Evolutionary conservation across 768 basidiomycete genomes (phyloP), one percentile per base, ranked within the genome.

Genomic region (Auriscalpium orientale): DNA sequence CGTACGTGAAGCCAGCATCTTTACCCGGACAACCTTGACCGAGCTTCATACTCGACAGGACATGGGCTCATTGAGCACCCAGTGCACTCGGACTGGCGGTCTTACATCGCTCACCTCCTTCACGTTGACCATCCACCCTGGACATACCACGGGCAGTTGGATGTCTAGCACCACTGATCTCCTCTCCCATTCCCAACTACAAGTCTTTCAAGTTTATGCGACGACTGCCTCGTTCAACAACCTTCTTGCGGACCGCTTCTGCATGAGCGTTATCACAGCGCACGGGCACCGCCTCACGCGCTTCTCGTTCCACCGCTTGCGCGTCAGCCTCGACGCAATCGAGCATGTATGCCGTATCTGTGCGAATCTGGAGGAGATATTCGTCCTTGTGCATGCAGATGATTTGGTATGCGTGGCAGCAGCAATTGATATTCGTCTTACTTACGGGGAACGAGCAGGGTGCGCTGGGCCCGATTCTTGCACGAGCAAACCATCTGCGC

Each of bases 231-330:
- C 72, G 40, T 67, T 72, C 48, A 71, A 77, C 50, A 67, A 70
- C 5, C 67, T 66, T 0, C 69, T 76, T 16, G 71, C 73, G 8
- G 74, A 79, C 22, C 65, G 67, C 5, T 80, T 90, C 53, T 85
- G 83, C 76, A 59, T 59, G 10, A 64, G 68, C 4, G 66, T 91
- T 3, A 72, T 86, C 11, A 43, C 65, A 3, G 64, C 63, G 9
- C 89, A 90, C 54, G 77, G 79, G 0, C 61, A 64, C 15, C 74
- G 76, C 15, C 73, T 92, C 6, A 71, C 65, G 28, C 72, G 76
- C 11, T 79, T 91, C 58, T 84, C 83, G 12, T 75, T 89, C 2
- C 80, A 89, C 62, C 75, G 85, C 28, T 81, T 87, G 75, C 70
- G 74, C 4, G 76, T 89, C 54, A 72, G 73, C 60, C 65, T 82